Evolutionary conservation across 805 yeast species (phyloP), one percentile per base, ranked within the genome.

Genomic region (Wickerhamiella kurtzmanii): DNA sequence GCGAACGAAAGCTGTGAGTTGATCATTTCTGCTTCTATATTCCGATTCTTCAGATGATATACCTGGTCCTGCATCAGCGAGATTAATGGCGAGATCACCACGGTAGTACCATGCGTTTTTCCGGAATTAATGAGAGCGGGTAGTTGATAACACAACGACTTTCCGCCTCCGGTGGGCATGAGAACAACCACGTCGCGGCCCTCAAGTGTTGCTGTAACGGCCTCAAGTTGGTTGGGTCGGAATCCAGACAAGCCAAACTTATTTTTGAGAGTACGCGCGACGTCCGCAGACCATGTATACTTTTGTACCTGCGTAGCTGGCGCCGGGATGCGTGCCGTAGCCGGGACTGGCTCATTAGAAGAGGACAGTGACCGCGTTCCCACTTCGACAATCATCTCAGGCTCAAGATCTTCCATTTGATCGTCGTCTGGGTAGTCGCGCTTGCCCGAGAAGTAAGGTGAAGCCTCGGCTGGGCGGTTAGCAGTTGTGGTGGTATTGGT

Each of bases 81-180:
- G 36, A 92, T 86, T 53, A 92, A 73, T 1, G 98, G 98, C 0
- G 97, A 89, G 5, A 92, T 76, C 4, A 92, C 98, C 36, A 92
- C 75, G 0, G 97, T 86, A 0, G 92, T 81, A 15, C 96, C 97
- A 16, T 65, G 66, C 0, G 95, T 84, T 19, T 62, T 69, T 1
- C 96, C 96, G 1, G 80, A 70, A 38, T 71, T 69, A 1, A 89
- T 78, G 40, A 92, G 68, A 0, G 98, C 96, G 0, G 98, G 97
- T 35, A 92, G 69, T 63, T 92, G 98, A 63, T 88, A 92, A 61
- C 98, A 92, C 25, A 92, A 65, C 0, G 97, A 88, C 60, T 92
- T 92, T 44, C 98, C 98, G 44, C 98, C 98, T 36, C 98, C 98
- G 0, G 98, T 92, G 0, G 98, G 98, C 95, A 92, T 89, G 56